A percentile compares a stretch with the other conserved stretches of the same genome.
These are phyloP conservation scores for Aspergillus sparsus DNA, from an alignment of 495 filamentous ascomycete species.

Conservation along the genomic window DNA sequence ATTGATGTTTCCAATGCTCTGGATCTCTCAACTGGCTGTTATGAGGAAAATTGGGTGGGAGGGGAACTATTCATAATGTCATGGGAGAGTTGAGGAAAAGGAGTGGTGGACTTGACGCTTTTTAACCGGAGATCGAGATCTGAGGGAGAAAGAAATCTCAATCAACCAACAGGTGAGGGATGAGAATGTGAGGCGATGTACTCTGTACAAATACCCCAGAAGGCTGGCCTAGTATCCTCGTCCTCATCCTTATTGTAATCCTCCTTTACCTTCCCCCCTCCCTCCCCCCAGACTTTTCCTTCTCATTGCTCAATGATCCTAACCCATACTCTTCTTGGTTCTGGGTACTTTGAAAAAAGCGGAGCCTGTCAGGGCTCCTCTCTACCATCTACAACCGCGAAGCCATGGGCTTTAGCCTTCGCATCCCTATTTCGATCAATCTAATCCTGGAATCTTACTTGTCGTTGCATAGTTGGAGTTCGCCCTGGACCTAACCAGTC, in stretches of 20 bases:
- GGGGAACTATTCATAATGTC: neutral
- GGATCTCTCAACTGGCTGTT: neutral
- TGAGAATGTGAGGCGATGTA: too few species aligned
- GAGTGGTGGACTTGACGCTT: too few species aligned
- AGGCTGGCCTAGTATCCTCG: too few species aligned
- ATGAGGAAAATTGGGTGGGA: too few species aligned
- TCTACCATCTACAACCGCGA: conserved; percentile 6
- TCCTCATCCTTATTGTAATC: neutral
- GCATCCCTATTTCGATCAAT: conserved; percentile 8
- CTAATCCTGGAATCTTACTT: conserved; percentile 10
- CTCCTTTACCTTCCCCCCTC: neutral
- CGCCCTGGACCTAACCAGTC: conserved; percentile 16
- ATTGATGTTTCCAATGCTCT: conserved; percentile 11
- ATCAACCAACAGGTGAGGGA: too few species aligned
- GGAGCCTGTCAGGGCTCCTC: neutral
- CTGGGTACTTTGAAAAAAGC: conserved; percentile 3
- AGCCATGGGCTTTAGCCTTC: conserved; percentile 10
- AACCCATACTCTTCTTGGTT: neutral
- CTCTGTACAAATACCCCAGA: too few species aligned
- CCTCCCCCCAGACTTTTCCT: neutral
- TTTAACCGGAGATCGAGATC: too few species aligned
- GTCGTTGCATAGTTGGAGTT: conserved; percentile 8
- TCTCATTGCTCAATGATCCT: neutral
- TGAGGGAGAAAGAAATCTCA: too few species aligned
- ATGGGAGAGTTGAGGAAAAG: neutral